Evolutionary conservation across 495 filamentous ascomycete genomes (phyloP).

Genomic region (Talaromyces liani): DNA sequence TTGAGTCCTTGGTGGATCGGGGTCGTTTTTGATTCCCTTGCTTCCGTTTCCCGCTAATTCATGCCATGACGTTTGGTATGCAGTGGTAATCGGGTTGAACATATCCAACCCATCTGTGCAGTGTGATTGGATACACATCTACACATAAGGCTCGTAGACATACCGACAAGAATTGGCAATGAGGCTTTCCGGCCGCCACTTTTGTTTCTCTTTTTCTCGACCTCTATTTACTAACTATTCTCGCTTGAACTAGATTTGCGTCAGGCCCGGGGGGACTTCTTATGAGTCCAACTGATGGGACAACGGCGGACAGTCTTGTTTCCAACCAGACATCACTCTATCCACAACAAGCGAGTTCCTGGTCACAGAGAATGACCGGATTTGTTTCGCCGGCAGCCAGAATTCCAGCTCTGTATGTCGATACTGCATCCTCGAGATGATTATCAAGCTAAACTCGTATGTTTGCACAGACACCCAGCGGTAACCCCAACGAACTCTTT

Average conservation of each 20-base stretch:
- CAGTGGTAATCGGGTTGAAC: background rate
- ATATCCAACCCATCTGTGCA: background rate
- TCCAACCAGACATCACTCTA: conserved; percentile 30
- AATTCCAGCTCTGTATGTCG: conserved; percentile 36
- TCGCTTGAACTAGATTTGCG: conserved; percentile 27
- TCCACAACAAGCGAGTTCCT: conserved; percentile 30
- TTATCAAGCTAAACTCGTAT: conserved; percentile 6
- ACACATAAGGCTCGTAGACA: background rate
- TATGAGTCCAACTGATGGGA: conserved; percentile 32
- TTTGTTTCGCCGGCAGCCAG: conserved; percentile 25
- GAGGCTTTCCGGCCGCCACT: background rate
- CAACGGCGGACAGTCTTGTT: conserved; percentile 32
- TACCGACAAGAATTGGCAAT: background rate
- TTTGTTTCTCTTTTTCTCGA: conserved; percentile 1
- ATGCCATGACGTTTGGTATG: background rate
- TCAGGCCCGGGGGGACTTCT: conserved; percentile 30
- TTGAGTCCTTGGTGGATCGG: background rate
- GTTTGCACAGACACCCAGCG: conserved; percentile 27
- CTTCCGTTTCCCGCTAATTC: background rate
- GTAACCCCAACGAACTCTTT: conserved; percentile 26
- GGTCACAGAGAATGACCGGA: conserved; percentile 33
- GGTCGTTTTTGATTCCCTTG: background rate
- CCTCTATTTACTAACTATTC: conserved; percentile 16
- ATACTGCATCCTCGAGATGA: conserved; percentile 2
- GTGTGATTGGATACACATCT: background rate